Conservation (phyloP, 345 rosid species). For the Euphorbia pulcherrima region DNA sequence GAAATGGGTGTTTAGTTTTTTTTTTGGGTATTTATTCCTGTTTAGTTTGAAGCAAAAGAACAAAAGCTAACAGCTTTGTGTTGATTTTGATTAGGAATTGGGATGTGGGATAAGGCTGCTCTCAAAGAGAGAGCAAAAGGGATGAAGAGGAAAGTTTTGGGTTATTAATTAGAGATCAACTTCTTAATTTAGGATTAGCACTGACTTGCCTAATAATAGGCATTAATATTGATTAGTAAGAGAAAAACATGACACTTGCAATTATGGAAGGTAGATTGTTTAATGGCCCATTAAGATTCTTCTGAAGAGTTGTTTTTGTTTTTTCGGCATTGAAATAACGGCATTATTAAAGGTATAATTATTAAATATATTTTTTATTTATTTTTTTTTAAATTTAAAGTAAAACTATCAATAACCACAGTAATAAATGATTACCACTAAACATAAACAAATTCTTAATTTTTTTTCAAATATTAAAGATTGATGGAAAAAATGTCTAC, state of each 20-base stretch:
- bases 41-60: conserved; percentile 16
- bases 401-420: no score
- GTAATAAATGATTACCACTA: no score
- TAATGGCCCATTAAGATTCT: no score
- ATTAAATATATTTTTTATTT: no score
- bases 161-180: conserved; percentile 24
- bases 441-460: no score
- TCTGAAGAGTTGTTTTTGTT: no score
- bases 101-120: neutral
- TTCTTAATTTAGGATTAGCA: conserved; percentile 17
- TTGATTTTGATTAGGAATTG: conserved; percentile 19
- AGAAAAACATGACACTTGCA: neutral
- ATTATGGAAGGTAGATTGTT: neutral
- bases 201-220: conserved; percentile 15
- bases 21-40: conserved; percentile 20
- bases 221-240: neutral
- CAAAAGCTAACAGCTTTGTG: conserved; percentile 22
- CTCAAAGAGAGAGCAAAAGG: neutral
- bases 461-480: neutral
- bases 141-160: conserved; percentile 9
- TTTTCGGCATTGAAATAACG: no score
- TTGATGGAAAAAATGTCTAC: conserved; percentile 1
- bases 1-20: conserved; percentile 18
- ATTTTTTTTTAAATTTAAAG: neutral
- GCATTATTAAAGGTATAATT: no score